Conservation (phyloP, 2,329 filamentous ascomycete genomes). For the Monilinia aucupariae region DNA sequence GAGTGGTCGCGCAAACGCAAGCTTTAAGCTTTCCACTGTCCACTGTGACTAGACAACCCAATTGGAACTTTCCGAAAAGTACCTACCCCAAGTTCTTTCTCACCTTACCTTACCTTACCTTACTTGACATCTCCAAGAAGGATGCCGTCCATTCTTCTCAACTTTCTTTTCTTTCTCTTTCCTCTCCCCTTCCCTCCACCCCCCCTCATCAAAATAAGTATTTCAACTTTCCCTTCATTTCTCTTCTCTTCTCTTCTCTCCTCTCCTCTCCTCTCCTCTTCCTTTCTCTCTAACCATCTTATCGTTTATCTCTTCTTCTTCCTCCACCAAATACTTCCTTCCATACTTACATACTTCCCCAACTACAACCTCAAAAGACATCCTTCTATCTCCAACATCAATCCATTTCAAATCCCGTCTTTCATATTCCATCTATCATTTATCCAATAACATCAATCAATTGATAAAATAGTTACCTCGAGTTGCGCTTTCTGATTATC, state of each 20-base stretch:
- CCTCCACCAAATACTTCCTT: conserved; percentile 7
- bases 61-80: conserved; percentile 20
- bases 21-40: conserved; percentile 12
- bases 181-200: background rate
- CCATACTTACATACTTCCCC: too few species aligned
- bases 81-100: conserved; percentile 16
- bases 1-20: conserved; percentile 11
- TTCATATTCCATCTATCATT: background rate
- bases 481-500: background rate
- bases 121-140: background rate
- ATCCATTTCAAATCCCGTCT: background rate
- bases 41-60: too few species aligned
- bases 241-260: conserved; percentile 14
- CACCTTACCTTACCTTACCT: too few species aligned
- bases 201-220: conserved; percentile 23
- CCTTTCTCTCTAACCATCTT: conserved; percentile 5
- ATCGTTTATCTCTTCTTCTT: background rate
- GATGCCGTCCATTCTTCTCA: conserved; percentile 12
- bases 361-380: background rate
- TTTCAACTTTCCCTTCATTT: conserved; percentile 16
- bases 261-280: background rate
- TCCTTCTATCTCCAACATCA: conserved; percentile 2
- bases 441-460: conserved; percentile 17
- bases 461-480: conserved; percentile 8
- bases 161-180: conserved; percentile 17